Conservation (phyloP, 352 stramenopile species). For the Phytophthora macrochlamydospora region DNA sequence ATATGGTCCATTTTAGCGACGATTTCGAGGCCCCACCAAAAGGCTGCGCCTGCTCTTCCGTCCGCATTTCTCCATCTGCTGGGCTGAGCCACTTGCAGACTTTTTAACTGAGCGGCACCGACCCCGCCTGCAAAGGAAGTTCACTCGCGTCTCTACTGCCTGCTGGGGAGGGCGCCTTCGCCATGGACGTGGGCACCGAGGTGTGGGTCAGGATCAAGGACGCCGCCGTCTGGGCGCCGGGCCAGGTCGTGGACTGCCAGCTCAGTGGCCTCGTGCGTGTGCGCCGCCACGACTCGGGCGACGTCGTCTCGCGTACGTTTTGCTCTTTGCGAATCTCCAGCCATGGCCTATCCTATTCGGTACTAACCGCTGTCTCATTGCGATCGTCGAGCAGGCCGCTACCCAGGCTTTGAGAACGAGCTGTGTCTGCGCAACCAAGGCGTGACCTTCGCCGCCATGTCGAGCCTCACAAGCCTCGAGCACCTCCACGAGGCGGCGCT, state of each 20-base stretch:
- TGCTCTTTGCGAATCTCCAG: constrained; percentile 17
- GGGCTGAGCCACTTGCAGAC: constrained; percentile 18
- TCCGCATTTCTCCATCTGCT: constrained; percentile 13
- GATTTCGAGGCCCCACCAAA: background rate
- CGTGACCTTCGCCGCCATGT: constrained; percentile 55
- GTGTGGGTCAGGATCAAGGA: constrained; percentile 78
- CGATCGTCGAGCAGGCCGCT: constrained; percentile 30
- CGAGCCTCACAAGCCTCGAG: constrained; percentile 78
- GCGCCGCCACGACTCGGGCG: constrained; percentile 36
- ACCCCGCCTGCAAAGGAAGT: constrained; percentile 14
- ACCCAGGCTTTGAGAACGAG: constrained; percentile 37
- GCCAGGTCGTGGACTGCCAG: constrained; percentile 75
- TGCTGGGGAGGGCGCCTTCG: constrained; percentile 2
- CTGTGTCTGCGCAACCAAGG: constrained; percentile 75
- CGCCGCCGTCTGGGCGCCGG: constrained; percentile 65
- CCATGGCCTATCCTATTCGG: constrained; percentile 1
- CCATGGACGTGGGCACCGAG: constrained; percentile 83
- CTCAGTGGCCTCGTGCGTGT: constrained; percentile 54
- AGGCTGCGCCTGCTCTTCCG: constrained; percentile 9
- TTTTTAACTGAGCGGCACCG: background rate
- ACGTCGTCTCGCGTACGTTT: constrained; percentile 49
- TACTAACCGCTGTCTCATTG: background rate
- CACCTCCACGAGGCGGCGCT: constrained; percentile 87
- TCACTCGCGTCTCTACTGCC: background rate
- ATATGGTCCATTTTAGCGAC: too few relatives aligned